These are phyloP conservation scores for Teunomyces cretensis DNA, from an alignment of 805 yeast species.

Conservation along the genomic window DNA sequence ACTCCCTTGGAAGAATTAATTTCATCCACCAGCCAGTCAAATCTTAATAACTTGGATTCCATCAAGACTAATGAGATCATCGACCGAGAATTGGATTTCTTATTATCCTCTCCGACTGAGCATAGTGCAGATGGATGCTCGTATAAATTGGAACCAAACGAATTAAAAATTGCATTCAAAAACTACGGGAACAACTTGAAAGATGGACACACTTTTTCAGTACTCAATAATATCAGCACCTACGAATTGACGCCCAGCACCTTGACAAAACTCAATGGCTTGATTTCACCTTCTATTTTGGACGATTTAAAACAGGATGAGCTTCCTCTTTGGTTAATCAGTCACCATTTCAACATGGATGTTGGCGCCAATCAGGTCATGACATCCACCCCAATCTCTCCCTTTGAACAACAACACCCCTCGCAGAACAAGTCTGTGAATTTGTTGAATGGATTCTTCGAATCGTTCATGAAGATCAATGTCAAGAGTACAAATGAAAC, in stretches of 20 bases:
- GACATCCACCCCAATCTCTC: conserved; percentile 17
- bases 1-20: conserved; percentile 30
- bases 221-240: neutral
- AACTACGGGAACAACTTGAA: neutral
- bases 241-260: neutral
- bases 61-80: conserved; percentile 24
- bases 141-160: conserved; percentile 6
- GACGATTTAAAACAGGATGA: conserved; percentile 4
- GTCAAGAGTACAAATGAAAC: conserved; percentile 9
- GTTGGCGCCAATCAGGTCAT: conserved; percentile 6
- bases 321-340: conserved; percentile 20
- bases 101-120: conserved; percentile 27
- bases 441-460: conserved; percentile 20
- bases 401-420: conserved; percentile 10
- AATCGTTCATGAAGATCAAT: conserved; percentile 23
- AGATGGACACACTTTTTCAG: conserved; percentile 6
- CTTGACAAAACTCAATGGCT: neutral
- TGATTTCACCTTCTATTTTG: conserved; percentile 2
- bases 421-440: conserved; percentile 8
- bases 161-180: conserved; percentile 6
- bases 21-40: conserved; percentile 4
- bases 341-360: conserved; percentile 5
- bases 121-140: neutral
- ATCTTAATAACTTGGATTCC: conserved; percentile 14
- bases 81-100: conserved; percentile 30